Base-by-base conservation (phyloP, 306 rosid species). In the Vachellia pachyceras region DNA sequence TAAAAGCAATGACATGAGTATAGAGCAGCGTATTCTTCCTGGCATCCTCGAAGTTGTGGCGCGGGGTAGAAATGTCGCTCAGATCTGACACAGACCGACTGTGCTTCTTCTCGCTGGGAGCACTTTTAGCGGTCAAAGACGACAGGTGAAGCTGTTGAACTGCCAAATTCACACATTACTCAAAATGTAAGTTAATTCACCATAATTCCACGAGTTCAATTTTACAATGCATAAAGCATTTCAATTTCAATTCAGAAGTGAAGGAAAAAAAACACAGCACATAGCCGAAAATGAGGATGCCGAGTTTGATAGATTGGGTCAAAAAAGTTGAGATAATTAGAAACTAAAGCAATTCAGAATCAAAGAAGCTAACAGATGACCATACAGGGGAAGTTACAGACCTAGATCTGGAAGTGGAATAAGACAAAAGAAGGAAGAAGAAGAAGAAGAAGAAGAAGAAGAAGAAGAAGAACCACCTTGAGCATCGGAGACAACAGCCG, bases 31-130 rank as follows among this genome's bases (percentile, higher is more conserved):
- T 88, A 70, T 95, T 95, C 86, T 84, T 90, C 46, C 91, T 82
- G 6, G 83, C 88, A 73, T 91, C 97, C 77, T 90, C 94, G 46
- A 92, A 84, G 85, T 84, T 90, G 88, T 85, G 84, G 55, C 93
- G 94, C 22, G 97, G 95, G 6, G 97, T 93, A 0, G 99, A 96
- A 81, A 98, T 82, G 80, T 96, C 99, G 85, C 94, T 96, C 90
- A 92, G 97, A 94, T 96, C 99, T 87, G 97, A 96, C 64, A 87
- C 77, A 5, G 97, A 92, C 18, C 92, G 90, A 77, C 69, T 83
- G 69, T 90, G 91, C 79, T 82, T 85, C 74, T 86, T 90, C 63
- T 85, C 89, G 13, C 76, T 39, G 46, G 82, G 70, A 47, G 49
- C 40, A 61, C 41, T 84, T 69, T 82, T 86, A 12, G 79, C 81